Base-by-base conservation (phyloP, 1,284 basidiomycete genomes). In the Apiotrichum gamsii region DNA sequence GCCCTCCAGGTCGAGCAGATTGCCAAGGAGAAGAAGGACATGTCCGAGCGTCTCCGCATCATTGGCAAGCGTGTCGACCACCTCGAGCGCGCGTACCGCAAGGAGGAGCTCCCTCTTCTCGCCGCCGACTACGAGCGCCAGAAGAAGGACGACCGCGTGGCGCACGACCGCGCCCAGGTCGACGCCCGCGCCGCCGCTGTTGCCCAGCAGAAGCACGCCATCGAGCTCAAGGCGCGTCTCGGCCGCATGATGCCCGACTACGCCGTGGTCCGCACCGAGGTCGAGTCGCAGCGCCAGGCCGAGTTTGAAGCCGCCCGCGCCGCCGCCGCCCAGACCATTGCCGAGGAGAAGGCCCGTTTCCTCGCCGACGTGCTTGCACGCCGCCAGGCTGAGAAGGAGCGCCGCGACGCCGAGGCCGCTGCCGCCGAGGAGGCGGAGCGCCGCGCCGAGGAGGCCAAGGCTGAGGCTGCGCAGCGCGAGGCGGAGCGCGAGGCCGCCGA, bases 1-100 rank as follows among this genome's bases (percentile, higher is more conserved):
- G 82, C 82, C 44, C 81, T 97, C 60, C 90, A 96, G 72, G 90
- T 97, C 43, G 83, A 89, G 60, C 90, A 95, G 66, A 78, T 95
- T 47, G 93, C 96, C 75, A 96, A 95, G 75, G 94, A 97, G 76
- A 95, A 95, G 80, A 85, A 83, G 61, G 87, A 93, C 60, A 77
- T 90, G 57, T 81, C 80, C 55, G 87, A 93, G 63, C 82, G 85
- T 21, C 78, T 96, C 51, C 84, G 90, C 30, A 81, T 93, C 56
- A 80, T 87, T 45, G 74, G 84, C 48, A 96, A 97, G 75, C 86
- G 90, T 25, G 83, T 97, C 62, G 94, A 98, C 67, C 93, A 98
- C 73, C 72, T 89, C 65, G 94, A 98, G 75, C 89, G 95, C 56
- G 93, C 94, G 0, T 90, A 87, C 76, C 85, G 94, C 58, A 90